Evolutionary conservation across 805 yeast genomes (phyloP), one percentile per base, ranked within the genome.

Genomic region (Metschnikowia shivogae): DNA sequence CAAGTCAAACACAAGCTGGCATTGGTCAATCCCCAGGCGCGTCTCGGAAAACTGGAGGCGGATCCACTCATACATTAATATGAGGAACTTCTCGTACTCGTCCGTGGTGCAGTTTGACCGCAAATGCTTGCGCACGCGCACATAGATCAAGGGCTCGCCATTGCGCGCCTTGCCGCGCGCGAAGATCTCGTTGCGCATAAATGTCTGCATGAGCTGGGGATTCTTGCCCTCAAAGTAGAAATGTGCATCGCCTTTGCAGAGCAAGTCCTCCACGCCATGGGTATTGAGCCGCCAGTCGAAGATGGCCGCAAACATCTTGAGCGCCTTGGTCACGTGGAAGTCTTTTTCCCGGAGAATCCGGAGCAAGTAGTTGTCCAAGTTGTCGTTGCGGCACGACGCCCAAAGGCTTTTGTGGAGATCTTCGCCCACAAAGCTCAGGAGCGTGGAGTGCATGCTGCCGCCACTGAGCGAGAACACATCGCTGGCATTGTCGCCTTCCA

Each of bases 361-460:
- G n/a, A 50, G 44, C 5, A 50, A 8, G 30, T 32, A 45, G 35
- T 50, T 50, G 39, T 50, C 54, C 27, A 38, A 19, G 12, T 29
- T 38, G 28, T 45, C 52, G 36, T 48, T 48, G 14, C 49, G 41
- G 24, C 46, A 31, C 27, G 36, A n/a, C 2, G 44, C 43, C 54
- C 54, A 50, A 22, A 50, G 42, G 22, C 48, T 38, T n/a, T 31
- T 31, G 36, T 50, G 54, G 27, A 50, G 37, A n/a, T 50, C 54
- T 27, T 50, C 54, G 3, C 47, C 39, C 5, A 46, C 39, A 30
- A 39, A 50, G 10, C 33, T 34, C 17, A 34, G 22, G 20, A 45
- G 39, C 11, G 28, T 7, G 11, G 44, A 43, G 36, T 43, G 43
- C 22, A 19, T 26, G n/a, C 43, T 47, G 24, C 27, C 41, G 19